Evolutionary conservation across 2,329 filamentous ascomycete species (phyloP).

Genomic region (Chaetomiaceae sp.): DNA sequence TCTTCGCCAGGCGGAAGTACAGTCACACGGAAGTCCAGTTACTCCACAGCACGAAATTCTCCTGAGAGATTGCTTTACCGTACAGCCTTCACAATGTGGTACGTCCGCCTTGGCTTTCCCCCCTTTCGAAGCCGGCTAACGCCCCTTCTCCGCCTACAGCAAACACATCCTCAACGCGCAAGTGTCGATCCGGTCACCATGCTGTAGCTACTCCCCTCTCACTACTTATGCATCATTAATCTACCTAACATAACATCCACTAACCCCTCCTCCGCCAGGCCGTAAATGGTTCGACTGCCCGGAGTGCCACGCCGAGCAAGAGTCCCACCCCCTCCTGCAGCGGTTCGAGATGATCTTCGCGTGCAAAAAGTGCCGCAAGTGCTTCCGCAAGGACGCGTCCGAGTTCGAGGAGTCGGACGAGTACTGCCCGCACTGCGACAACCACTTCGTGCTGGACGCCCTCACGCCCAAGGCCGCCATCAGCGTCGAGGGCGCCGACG

Average conservation of each 20-base stretch:
- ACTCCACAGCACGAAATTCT: no score
- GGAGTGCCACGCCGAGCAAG: constrained; percentile 81
- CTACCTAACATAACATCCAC: no score
- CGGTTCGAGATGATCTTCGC: constrained; percentile 85
- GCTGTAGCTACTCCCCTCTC: constrained; percentile 55
- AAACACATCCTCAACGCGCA: constrained; percentile 99
- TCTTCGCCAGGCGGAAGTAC: no score
- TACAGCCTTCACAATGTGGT: constrained; percentile 24
- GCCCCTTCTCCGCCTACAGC: constrained; percentile 44
- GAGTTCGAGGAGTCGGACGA: constrained; percentile 97
- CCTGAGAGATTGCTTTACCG: no score
- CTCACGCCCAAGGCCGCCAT: constrained; percentile 74
- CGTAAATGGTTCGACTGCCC: constrained; percentile 98
- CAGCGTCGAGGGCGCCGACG: constrained; percentile 86
- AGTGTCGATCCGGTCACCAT: constrained; percentile 89
- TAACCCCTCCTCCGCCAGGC: constrained; percentile 43
- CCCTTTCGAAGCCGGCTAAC: constrained; percentile 1
- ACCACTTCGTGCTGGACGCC: constrained; percentile 93
- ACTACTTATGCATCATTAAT: no score
- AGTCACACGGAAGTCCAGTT: no score
- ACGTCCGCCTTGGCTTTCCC: constrained; percentile 2
- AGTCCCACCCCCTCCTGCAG: constrained; percentile 70
- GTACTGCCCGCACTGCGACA: constrained; percentile 98
- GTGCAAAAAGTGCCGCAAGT: constrained; percentile 99
- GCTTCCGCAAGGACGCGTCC: constrained; percentile 86